Conservation (phyloP, 352 stramenopile genomes). For the Peronospora destructor region DNA sequence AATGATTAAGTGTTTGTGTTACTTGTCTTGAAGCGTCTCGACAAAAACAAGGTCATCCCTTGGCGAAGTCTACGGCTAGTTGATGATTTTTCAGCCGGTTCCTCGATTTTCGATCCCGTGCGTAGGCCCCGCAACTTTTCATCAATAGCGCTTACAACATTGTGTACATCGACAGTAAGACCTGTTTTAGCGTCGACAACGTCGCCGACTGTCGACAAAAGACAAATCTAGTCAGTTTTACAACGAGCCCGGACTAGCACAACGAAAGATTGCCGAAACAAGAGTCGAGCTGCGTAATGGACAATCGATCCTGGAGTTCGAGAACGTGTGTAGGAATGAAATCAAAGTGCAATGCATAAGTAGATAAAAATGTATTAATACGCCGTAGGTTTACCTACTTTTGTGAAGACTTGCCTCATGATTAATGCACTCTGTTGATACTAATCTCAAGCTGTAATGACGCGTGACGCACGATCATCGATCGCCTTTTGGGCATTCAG, state of each 20-base stretch:
- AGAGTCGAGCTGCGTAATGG: too few species aligned
- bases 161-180: slow-evolving; percentile 22
- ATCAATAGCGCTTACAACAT: slow-evolving; percentile 25
- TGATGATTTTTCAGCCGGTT: slow-evolving; percentile 22
- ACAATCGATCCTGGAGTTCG: too few species aligned
- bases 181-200: not conserved
- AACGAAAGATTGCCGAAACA: too few species aligned
- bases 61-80: not conserved
- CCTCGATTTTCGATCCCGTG: slow-evolving; percentile 25
- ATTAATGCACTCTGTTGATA: slow-evolving; percentile 13
- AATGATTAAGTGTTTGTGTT: not conserved
- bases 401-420: slow-evolving; percentile 1
- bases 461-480: slow-evolving; percentile 38
- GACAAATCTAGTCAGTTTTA: too few species aligned
- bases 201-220: too few species aligned
- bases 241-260: too few species aligned
- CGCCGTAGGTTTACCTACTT: not conserved
- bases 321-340: not conserved
- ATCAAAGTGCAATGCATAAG: not conserved
- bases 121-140: slow-evolving; percentile 24
- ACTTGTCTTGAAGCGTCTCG: slow-evolving; percentile 19
- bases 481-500: slow-evolving; percentile 62
- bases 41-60: not conserved
- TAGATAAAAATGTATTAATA: slow-evolving; percentile 21
- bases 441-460: slow-evolving; percentile 28